Evolutionary conservation across 805 yeast species (phyloP).

Genomic region (Starmerella ratchasimensis): DNA sequence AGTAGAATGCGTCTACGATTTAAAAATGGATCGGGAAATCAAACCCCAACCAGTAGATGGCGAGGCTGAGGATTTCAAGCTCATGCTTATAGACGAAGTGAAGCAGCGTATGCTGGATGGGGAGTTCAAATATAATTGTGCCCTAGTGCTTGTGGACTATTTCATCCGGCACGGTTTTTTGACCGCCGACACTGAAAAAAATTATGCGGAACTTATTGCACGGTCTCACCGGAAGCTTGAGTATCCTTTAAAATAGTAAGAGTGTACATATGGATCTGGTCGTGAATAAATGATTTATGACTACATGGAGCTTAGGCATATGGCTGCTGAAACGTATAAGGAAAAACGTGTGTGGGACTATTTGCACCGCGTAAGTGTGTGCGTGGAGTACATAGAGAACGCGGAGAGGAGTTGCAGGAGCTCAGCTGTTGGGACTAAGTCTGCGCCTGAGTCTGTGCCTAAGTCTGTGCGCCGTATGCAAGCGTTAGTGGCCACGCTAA

Average conservation of each 20-base stretch:
- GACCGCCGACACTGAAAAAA: slow-evolving; percentile 50
- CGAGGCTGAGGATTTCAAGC: slow-evolving; percentile 60
- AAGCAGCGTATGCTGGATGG: slow-evolving; percentile 35
- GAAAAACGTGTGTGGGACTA: too few species aligned
- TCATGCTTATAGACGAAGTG: slow-evolving; percentile 50
- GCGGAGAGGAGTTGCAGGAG: too few species aligned
- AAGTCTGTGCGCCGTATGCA: too few species aligned
- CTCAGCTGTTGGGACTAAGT: too few species aligned
- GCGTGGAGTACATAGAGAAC: too few species aligned
- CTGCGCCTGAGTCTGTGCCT: too few species aligned
- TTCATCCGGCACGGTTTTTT: slow-evolving; percentile 71
- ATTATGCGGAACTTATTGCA: slow-evolving; percentile 44
- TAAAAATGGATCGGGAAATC: slow-evolving; percentile 33
- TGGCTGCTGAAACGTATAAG: too few species aligned
- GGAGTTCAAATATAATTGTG: slow-evolving; percentile 85
- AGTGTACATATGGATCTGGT: too few species aligned
- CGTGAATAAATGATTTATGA: too few species aligned
- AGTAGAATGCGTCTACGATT: slow-evolving; percentile 66
- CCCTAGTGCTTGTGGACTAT: slow-evolving; percentile 64
- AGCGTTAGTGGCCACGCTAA: too few species aligned
- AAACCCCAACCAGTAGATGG: slow-evolving; percentile 51
- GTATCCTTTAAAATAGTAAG: slow-evolving; percentile 39
- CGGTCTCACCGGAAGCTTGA: slow-evolving; percentile 59
- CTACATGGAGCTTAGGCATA: too few species aligned
- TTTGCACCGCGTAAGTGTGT: too few species aligned